Conservation (phyloP, 768 basidiomycete genomes). For the Boletus vermiculosoides region DNA sequence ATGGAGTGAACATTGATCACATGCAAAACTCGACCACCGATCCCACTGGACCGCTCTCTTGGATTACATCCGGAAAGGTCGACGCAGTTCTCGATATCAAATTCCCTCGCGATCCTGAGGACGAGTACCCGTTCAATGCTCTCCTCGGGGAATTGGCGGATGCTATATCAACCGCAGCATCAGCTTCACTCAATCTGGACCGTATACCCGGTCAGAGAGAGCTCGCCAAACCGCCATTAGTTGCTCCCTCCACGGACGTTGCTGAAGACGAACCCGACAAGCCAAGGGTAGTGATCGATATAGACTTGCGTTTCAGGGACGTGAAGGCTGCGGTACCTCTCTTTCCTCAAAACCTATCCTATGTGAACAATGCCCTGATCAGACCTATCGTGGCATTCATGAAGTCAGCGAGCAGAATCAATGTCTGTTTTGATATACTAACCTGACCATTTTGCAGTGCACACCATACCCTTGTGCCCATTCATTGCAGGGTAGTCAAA, state of each 20-base stretch:
- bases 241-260: slow-evolving; percentile 56
- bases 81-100: slow-evolving; percentile 98
- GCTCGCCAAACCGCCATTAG: slow-evolving; percentile 82
- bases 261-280: slow-evolving; percentile 31
- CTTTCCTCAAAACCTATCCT: slow-evolving; percentile 84
- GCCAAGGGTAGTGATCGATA: slow-evolving; percentile 73
- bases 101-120: slow-evolving; percentile 82
- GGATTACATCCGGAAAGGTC: slow-evolving; percentile 96
- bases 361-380: slow-evolving; percentile 89
- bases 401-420: slow-evolving; percentile 61
- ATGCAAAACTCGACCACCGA: slow-evolving; percentile 78
- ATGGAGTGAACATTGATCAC: slow-evolving; percentile 96
- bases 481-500: slow-evolving; percentile 86
- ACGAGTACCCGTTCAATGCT: slow-evolving; percentile 67
- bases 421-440: neutral
- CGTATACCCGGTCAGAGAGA: slow-evolving; percentile 85
- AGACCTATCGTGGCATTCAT: slow-evolving; percentile 98
- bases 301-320: slow-evolving; percentile 93
- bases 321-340: slow-evolving; percentile 93
- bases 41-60: slow-evolving; percentile 84
- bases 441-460: slow-evolving; percentile 49
- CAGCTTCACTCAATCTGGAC: slow-evolving; percentile 47
- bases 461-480: slow-evolving; percentile 91
- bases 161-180: slow-evolving; percentile 67
- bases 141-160: slow-evolving; percentile 90